phyloP scores from a whole-genome alignment of 345 rosid genomes.

The Cardamine chenopodiifolia region DNA sequence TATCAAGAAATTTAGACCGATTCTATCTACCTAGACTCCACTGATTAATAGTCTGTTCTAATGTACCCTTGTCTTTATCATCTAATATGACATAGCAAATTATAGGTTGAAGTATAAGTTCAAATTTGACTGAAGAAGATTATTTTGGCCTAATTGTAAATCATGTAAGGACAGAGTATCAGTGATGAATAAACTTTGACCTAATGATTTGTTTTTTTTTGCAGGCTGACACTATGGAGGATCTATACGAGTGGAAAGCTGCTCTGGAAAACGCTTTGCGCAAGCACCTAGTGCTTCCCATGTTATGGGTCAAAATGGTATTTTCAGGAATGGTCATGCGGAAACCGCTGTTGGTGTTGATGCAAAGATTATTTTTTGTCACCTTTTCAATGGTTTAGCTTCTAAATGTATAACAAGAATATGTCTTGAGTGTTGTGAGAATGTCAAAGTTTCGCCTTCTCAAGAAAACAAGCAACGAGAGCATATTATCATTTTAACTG shows the following conservation, averaged over 20 bases:
- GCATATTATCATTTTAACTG: conserved; percentile 18
- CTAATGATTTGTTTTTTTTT: not conserved
- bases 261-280: conserved; percentile 90
- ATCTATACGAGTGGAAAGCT: conserved; percentile 85
- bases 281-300: conserved; percentile 83
- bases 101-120: conserved; percentile 16
- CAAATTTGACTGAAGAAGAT: not conserved
- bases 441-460: conserved; percentile 7
- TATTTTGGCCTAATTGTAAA: not conserved
- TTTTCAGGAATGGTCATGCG: conserved; percentile 66
- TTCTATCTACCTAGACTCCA: not conserved
- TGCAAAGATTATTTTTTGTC: conserved; percentile 42
- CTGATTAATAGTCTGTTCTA: not conserved
- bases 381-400: conserved; percentile 1
- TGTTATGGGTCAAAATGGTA: conserved; percentile 80
- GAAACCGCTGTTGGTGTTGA: conserved; percentile 54
- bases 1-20: not conserved
- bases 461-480: conserved; percentile 7
- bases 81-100: not conserved
- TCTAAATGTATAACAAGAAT: not conserved
- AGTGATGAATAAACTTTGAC: conserved; percentile 3
- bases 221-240: conserved; percentile 90
- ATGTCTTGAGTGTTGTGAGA: not conserved
- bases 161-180: not conserved
- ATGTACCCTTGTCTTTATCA: not conserved